phyloP scores from a whole-genome alignment of 1,139 yeast genomes.

The Candida labiduridarum region DNA sequence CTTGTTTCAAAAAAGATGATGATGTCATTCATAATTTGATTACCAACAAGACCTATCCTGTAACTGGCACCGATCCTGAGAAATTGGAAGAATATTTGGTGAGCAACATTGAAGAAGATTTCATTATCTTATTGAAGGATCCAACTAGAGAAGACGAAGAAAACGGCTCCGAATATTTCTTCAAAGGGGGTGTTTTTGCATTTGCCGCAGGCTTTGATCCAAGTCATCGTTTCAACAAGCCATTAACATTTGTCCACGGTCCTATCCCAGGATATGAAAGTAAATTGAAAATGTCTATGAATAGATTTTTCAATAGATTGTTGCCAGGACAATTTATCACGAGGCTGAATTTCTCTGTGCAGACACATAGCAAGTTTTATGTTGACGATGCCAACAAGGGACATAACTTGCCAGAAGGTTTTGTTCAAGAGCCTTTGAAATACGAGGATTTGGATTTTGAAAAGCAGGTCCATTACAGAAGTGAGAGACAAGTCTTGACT shows the following conservation, averaged over 20 bases:
- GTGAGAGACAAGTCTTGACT: constrained; percentile 64
- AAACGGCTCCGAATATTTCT: constrained; percentile 57
- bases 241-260: constrained; percentile 56
- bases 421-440: constrained; percentile 33
- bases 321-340: constrained; percentile 56
- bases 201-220: constrained; percentile 83
- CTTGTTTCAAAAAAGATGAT: constrained; percentile 41
- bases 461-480: constrained; percentile 55
- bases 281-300: constrained; percentile 62
- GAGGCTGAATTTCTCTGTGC: constrained; percentile 65
- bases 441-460: constrained; percentile 54
- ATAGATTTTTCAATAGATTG: constrained; percentile 55
- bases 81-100: constrained; percentile 46
- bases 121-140: constrained; percentile 59
- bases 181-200: constrained; percentile 65
- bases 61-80: constrained; percentile 21
- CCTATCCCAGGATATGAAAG: constrained; percentile 65
- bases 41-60: constrained; percentile 41
- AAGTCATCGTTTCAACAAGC: constrained; percentile 51
- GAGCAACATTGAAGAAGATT: constrained; percentile 66
- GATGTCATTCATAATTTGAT: constrained; percentile 43
- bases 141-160: constrained; percentile 36
- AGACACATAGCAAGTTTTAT: constrained; percentile 52
- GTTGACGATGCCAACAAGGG: constrained; percentile 57
- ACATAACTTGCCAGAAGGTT: constrained; percentile 34